Evolutionary conservation across 129 eudicot species (phyloP).

Genomic region (Helichrysum umbraculigerum): DNA sequence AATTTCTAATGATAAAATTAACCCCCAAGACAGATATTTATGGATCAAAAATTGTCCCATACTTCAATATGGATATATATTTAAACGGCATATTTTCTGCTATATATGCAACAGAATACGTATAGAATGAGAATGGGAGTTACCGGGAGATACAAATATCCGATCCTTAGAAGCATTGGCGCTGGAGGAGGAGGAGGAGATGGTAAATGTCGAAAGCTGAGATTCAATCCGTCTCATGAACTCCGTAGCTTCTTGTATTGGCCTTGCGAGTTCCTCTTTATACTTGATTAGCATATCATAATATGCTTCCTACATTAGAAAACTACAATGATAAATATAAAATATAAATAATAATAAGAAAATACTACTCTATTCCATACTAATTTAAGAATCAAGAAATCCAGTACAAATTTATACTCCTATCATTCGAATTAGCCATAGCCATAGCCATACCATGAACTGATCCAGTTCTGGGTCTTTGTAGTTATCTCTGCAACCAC

Average conservation of each 20-base stretch:
- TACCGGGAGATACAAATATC: constrained; percentile 58
- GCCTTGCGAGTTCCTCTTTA: constrained; percentile 82
- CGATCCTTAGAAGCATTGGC: constrained; percentile 52
- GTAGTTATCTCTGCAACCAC: constrained; percentile 39
- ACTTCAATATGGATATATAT: too few relatives aligned
- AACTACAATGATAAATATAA: too few relatives aligned
- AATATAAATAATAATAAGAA: too few relatives aligned
- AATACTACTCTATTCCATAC: not conserved
- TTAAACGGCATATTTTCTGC: too few relatives aligned
- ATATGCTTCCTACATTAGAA: constrained; percentile 67
- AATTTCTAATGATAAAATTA: too few relatives aligned
- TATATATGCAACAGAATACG: not conserved
- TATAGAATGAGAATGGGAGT: not conserved
- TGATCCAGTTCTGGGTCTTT: constrained; percentile 97
- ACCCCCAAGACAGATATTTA: too few relatives aligned
- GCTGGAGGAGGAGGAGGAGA: constrained; percentile 28
- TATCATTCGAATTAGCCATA: not conserved
- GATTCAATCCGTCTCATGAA: constrained; percentile 85
- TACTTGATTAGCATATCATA: constrained; percentile 92
- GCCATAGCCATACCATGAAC: constrained; percentile 58
- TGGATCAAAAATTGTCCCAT: too few relatives aligned
- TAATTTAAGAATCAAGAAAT: not conserved
- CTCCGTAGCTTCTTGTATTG: constrained; percentile 93
- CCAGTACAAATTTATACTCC: not conserved
- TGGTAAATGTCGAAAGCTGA: constrained; percentile 65